These are phyloP conservation scores for Podospora pseudoanserina DNA, from an alignment of 495 filamentous ascomycete genomes.

Conservation along the genomic window DNA sequence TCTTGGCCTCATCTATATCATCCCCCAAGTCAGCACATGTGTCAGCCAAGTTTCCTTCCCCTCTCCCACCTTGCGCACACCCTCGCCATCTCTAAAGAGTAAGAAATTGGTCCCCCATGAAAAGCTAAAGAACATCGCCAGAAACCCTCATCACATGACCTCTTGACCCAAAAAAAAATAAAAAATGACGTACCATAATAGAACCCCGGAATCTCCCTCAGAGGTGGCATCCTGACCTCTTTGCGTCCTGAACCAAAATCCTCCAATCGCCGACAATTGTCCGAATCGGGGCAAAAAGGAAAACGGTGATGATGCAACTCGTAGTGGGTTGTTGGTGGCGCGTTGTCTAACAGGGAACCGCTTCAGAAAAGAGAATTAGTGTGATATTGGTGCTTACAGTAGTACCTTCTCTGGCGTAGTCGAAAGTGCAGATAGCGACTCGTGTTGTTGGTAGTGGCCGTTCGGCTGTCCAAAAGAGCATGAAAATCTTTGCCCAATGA, in stretches of 20 bases:
- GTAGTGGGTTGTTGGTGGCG: not conserved
- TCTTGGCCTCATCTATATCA: conserved; percentile 37
- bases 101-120: not conserved
- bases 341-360: not conserved
- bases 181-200: conserved; percentile 3
- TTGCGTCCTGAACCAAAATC: not conserved
- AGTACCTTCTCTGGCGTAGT: not conserved
- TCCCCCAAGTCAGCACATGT: too few species aligned
- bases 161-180: not conserved
- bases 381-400: not conserved
- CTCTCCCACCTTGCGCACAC: not conserved
- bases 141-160: not conserved
- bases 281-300: not conserved
- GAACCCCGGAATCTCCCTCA: not conserved
- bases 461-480: not conserved
- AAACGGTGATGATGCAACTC: not conserved
- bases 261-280: not conserved
- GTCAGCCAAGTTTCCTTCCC: not conserved
- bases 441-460: not conserved
- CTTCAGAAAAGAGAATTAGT: not conserved
- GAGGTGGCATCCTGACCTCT: not conserved
- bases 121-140: too few species aligned
- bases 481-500: not conserved
- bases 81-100: not conserved
- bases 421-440: not conserved